phyloP scores from a whole-genome alignment of 768 basidiomycete species.

The Rhodotorula babjevae region DNA sequence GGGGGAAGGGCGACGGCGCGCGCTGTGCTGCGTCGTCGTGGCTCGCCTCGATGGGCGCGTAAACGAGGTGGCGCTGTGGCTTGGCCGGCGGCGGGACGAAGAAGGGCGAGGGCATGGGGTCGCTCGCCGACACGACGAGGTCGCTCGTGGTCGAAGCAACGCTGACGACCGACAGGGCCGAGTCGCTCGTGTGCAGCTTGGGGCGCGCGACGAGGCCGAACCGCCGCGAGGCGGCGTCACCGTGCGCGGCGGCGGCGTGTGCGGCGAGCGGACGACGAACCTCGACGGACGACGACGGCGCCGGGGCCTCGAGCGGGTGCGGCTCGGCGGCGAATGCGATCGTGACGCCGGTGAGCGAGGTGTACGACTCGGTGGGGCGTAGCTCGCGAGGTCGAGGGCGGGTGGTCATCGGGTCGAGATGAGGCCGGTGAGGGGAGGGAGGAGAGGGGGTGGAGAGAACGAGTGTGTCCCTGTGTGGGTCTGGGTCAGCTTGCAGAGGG shows the following conservation, averaged over 20 bases:
- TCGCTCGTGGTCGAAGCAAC: conserved; percentile 11
- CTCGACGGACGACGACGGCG: neutral
- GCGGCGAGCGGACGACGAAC: too few relatives aligned
- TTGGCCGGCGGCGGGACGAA: conserved; percentile 4
- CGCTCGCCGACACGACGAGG: conserved; percentile 5
- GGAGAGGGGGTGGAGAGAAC: neutral
- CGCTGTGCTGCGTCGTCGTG: neutral
- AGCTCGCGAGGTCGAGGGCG: neutral
- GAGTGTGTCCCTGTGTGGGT: neutral
- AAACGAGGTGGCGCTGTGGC: neutral
- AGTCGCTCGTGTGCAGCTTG: neutral
- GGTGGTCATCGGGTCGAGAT: neutral
- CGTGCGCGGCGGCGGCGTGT: neutral
- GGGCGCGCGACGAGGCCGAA: neutral
- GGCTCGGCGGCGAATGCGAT: neutral
- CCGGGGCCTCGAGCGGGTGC: neutral
- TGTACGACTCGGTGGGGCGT: neutral
- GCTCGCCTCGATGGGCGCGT: neutral
- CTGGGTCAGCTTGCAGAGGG: neutral
- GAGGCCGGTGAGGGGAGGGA: neutral
- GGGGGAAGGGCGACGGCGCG: neutral
- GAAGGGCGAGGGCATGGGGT: conserved; percentile 3
- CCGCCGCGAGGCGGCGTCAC: neutral
- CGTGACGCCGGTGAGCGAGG: neutral
- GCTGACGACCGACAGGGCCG: conserved; percentile 2